Conservation (phyloP, 2,329 filamentous ascomycete genomes). For the Fusarium sp. region DNA sequence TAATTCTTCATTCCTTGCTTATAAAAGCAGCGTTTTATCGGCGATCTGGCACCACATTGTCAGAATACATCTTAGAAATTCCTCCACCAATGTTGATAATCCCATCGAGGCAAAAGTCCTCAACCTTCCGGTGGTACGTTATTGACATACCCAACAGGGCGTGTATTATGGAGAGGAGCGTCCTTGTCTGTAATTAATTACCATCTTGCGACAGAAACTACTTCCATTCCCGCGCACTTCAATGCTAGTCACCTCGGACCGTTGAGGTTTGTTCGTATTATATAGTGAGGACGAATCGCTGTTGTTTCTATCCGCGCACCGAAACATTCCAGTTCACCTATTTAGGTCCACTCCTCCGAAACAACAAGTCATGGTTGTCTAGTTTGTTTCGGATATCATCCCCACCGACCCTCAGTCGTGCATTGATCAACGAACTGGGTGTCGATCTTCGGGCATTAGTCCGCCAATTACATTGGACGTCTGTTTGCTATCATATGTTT, state of each 20-base stretch:
- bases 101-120: background rate
- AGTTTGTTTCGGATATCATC: slow-evolving; percentile 1
- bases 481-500: background rate
- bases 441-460: background rate
- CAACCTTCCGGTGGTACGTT: background rate
- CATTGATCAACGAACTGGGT: slow-evolving; percentile 10
- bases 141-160: accelerated
- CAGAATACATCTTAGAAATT: background rate
- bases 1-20: accelerated
- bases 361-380: background rate
- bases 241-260: background rate
- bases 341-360: background rate
- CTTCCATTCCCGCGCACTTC: background rate
- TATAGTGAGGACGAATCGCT: background rate
- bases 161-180: no score
- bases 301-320: background rate
- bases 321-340: background rate
- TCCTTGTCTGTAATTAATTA: background rate
- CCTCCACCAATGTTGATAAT: accelerated
- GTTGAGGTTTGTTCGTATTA: background rate
- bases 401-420: slow-evolving; percentile 2
- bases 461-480: background rate
- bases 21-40: background rate
- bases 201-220: background rate
- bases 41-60: background rate